A percentile compares a stretch with the other conserved stretches of the same genome.
phyloP scores from a whole-genome alignment of 2,329 filamentous ascomycete genomes.

The Hypoxylon sp. region DNA sequence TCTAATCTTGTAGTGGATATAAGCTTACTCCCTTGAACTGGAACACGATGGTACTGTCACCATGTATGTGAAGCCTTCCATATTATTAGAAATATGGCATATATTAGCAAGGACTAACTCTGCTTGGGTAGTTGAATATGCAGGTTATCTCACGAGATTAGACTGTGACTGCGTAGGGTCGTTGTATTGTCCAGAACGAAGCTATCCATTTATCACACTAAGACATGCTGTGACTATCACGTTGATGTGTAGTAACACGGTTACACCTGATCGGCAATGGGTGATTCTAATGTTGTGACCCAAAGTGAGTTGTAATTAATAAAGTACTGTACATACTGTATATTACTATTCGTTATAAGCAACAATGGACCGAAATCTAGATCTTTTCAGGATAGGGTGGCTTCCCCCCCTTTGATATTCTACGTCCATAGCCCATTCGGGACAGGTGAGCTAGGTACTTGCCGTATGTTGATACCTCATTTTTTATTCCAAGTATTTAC shows the following conservation, averaged over 20 bases:
- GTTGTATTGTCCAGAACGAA: background rate
- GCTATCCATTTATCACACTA: background rate
- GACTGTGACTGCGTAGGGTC: background rate
- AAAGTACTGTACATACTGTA: background rate
- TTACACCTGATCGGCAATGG: background rate
- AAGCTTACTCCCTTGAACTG: conserved; percentile 10
- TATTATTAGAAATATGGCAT: background rate
- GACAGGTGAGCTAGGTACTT: background rate
- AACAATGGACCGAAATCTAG: background rate
- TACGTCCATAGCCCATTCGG: background rate
- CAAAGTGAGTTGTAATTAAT: background rate
- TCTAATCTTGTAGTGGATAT: conserved; percentile 23
- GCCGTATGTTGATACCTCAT: background rate
- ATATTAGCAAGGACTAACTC: background rate
- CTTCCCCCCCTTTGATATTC: background rate
- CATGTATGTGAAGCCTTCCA: background rate
- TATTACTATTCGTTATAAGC: background rate
- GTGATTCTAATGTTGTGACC: background rate
- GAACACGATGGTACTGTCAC: conserved; percentile 1
- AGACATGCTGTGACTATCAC: background rate
- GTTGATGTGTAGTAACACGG: conserved; percentile 2
- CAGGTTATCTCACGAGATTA: background rate
- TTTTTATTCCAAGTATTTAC: background rate
- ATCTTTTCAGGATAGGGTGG: background rate
- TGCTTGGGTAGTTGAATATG: background rate